Conservation (phyloP, 129 eudicot genomes). For the Flaveria ramosissima region DNA sequence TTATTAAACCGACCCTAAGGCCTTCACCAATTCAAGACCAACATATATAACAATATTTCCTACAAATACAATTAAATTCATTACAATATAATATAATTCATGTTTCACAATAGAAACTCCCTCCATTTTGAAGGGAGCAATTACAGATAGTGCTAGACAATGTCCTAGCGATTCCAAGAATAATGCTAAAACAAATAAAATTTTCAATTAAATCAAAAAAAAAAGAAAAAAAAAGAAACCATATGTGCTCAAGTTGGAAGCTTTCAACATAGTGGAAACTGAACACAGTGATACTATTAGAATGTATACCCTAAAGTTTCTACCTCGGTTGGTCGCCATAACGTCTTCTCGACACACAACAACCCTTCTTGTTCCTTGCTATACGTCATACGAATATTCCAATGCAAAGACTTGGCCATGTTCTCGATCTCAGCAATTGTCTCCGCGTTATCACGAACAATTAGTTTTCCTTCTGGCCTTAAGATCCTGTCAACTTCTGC, state of each 20-base stretch:
- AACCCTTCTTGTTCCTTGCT: conserved; percentile 50
- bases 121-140: conserved; percentile 10
- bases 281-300: not conserved
- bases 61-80: not conserved
- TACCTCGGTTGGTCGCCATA: conserved; percentile 55
- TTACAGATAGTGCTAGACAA: conserved; percentile 11
- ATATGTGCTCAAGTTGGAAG: conserved; percentile 1
- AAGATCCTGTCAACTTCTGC: conserved; percentile 68
- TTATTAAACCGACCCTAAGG: no score
- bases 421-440: conserved; percentile 48
- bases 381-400: conserved; percentile 48
- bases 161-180: conserved; percentile 21
- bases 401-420: conserved; percentile 59
- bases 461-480: conserved; percentile 55
- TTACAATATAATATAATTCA: conserved; percentile 5
- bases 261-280: not conserved
- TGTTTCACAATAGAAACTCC: conserved; percentile 21
- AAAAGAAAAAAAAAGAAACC: not conserved
- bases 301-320: conserved; percentile 46
- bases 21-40: no score
- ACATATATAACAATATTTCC: not conserved
- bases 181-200: conserved; percentile 15
- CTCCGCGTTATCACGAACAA: conserved; percentile 56
- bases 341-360: conserved; percentile 51
- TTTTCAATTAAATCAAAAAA: not conserved